Evolutionary conservation across 1,284 basidiomycete genomes (phyloP).

Genomic region (Apiotrichum porosum): DNA sequence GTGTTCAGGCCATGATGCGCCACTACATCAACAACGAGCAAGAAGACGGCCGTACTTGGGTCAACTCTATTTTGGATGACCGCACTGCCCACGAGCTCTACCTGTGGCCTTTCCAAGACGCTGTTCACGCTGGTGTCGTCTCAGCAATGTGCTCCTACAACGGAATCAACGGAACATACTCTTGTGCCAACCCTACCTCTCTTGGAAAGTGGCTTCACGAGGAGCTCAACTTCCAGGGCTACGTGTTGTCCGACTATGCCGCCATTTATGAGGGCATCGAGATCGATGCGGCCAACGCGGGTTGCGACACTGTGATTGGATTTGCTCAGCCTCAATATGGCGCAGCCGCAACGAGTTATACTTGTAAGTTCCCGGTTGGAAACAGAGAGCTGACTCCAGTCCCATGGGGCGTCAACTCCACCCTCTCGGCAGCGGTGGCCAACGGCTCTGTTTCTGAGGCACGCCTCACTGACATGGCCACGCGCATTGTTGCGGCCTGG

Average conservation of each 20-base stretch:
- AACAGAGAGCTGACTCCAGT: too few relatives aligned
- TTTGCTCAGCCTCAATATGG: too few relatives aligned
- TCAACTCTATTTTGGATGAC: slow-evolving; percentile 50
- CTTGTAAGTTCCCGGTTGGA: too few relatives aligned
- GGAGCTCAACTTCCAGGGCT: slow-evolving; percentile 58
- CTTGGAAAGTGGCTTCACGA: slow-evolving; percentile 73
- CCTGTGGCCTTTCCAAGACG: slow-evolving; percentile 73
- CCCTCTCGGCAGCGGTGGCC: slow-evolving; percentile 60
- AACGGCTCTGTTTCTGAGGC: slow-evolving; percentile 63
- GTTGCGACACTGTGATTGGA: too few relatives aligned
- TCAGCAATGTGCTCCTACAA: slow-evolving; percentile 55
- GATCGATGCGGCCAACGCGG: slow-evolving; percentile 60
- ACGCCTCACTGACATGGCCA: slow-evolving; percentile 53
- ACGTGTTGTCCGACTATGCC: slow-evolving; percentile 36
- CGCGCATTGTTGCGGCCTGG: slow-evolving; percentile 58
- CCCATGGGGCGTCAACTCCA: too few relatives aligned
- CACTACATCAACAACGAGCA: slow-evolving; percentile 33
- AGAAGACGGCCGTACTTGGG: slow-evolving; percentile 15
- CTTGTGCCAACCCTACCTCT: slow-evolving; percentile 70
- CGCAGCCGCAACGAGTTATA: too few relatives aligned
- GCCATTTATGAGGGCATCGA: slow-evolving; percentile 43
- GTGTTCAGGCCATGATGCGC: slow-evolving; percentile 54
- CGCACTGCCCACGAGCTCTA: slow-evolving; percentile 77
- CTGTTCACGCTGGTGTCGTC: slow-evolving; percentile 49
- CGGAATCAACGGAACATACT: slow-evolving; percentile 68